Evolutionary conservation across 306 rosid genomes (phyloP).

Genomic region (Gillenia trifoliata): DNA sequence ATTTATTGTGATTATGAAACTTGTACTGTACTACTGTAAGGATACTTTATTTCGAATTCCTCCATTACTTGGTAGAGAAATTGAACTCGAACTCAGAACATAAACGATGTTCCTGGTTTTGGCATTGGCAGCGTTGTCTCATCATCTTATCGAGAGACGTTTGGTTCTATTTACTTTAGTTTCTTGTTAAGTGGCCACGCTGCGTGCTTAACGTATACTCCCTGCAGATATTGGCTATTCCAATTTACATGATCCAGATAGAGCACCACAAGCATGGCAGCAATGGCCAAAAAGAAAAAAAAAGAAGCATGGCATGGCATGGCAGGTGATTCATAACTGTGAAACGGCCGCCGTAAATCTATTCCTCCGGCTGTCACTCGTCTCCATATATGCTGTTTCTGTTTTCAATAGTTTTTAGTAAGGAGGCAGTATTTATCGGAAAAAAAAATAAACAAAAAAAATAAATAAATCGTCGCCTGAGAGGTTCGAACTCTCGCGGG

Average conservation of each 20-base stretch:
- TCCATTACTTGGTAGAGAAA: background rate
- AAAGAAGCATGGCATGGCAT: no score
- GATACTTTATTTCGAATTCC: background rate
- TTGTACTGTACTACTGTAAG: background rate
- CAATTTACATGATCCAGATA: no score
- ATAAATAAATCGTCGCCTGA: background rate
- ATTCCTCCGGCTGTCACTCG: no score
- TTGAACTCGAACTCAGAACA: background rate
- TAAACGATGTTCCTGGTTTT: background rate
- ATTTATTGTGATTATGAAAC: background rate
- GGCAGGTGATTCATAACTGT: no score
- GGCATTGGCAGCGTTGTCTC: background rate
- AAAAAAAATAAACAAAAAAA: no score
- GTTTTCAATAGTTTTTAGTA: no score
- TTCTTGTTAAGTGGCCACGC: background rate
- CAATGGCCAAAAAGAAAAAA: no score
- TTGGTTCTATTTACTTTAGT: background rate
- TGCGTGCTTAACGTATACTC: background rate
- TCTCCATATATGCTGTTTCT: background rate
- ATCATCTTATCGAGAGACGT: background rate
- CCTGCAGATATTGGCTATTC: no score
- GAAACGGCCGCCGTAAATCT: no score
- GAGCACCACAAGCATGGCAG: no score
- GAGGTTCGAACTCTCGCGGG: background rate
- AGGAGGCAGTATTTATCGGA: no score